Evolutionary conservation across 2,329 filamentous ascomycete species (phyloP), one percentile per base, ranked within the genome.

Genomic region (Ascochyta clinopodiicola): DNA sequence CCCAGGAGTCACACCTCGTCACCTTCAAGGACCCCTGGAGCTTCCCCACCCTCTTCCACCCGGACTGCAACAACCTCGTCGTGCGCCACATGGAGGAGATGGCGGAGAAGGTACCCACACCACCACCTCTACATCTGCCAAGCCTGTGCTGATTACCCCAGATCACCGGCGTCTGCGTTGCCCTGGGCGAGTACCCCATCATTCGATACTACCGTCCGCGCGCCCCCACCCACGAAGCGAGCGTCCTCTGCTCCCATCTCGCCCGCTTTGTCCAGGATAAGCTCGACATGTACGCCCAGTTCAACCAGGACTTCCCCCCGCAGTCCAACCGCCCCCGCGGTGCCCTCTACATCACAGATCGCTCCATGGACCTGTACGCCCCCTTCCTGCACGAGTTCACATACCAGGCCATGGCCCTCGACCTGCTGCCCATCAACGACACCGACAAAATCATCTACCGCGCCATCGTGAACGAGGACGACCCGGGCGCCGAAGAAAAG

Each of bases 391-490:
- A 99, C 77, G 95, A 99, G 70, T 97, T 99, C 73, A 97, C 95
- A 12, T 99, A 98, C 74, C 95, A 99, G 76, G 92, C 95, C 45
- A 98, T 99, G 94, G 94, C 92, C 3, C 91, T 97, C 75, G 95
- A 99, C 72, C 80, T 99, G 8, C 79, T 99, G 27, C 89, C 90
- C 0, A 92, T 99, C 70, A 88, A 90, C 67, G 95, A 98, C 49
- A 88, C 86, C 22, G 92, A 96, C 62, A 96, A 95, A 74, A 84
- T 96, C 9, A 92, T 89, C 0, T 99, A 93, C 72, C 88, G 88
- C 63, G 93, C 92, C 47, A 80, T 84, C 2, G 81, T 95, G 60
- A 95, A 96, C 62, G 86, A 92, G 65, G 91, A 89, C 9, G 82
- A 84, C 3, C 77, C 81, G 0, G 85, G 88, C 37, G 85, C 88